Percentiles rank a stretch among this genome's conserved stretches.
phyloP scores from a whole-genome alignment of 2,329 filamentous ascomycete species.

The Didymella segeticola region DNA sequence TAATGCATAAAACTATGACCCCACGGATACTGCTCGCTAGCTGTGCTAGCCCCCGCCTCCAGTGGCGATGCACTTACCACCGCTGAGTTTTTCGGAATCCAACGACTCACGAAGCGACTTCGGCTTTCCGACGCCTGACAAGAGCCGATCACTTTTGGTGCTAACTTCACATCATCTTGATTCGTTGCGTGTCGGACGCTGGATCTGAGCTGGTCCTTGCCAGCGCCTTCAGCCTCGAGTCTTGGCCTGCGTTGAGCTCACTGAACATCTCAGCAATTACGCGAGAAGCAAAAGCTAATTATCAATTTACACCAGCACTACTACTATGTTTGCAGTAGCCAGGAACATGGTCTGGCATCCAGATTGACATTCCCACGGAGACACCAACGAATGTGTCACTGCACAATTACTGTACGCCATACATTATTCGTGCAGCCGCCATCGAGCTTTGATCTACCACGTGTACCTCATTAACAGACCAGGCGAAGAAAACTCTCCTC shows the following conservation, averaged over 20 bases:
- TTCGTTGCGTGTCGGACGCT: constrained; percentile 26
- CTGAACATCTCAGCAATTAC: not conserved
- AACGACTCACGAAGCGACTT: constrained; percentile 25
- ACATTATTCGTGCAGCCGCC: not conserved
- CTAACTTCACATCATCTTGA: not conserved
- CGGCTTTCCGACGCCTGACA: constrained; percentile 18
- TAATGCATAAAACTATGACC: constrained; percentile 25
- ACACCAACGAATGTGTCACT: constrained; percentile 8
- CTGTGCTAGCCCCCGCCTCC: constrained; percentile 27
- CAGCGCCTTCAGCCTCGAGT: constrained; percentile 14
- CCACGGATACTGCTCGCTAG: constrained; percentile 27
- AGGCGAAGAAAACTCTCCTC: constrained; percentile 6
- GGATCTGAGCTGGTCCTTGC: constrained; percentile 3
- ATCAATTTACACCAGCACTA: constrained; percentile 1
- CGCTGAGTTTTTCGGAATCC: constrained; percentile 39
- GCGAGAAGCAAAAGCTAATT: constrained; percentile 12
- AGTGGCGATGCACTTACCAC: constrained; percentile 29
- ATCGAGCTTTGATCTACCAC: constrained; percentile 1
- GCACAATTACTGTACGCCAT: not conserved
- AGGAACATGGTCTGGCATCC: not conserved
- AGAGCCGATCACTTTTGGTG: constrained; percentile 10
- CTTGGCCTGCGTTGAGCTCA: constrained; percentile 12
- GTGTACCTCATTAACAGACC: constrained; percentile 2
- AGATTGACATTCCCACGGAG: not conserved
- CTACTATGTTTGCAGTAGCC: constrained; percentile 5